Conservation (phyloP, 2,329 filamentous ascomycete species). For the Fusarium pininemorale region DNA sequence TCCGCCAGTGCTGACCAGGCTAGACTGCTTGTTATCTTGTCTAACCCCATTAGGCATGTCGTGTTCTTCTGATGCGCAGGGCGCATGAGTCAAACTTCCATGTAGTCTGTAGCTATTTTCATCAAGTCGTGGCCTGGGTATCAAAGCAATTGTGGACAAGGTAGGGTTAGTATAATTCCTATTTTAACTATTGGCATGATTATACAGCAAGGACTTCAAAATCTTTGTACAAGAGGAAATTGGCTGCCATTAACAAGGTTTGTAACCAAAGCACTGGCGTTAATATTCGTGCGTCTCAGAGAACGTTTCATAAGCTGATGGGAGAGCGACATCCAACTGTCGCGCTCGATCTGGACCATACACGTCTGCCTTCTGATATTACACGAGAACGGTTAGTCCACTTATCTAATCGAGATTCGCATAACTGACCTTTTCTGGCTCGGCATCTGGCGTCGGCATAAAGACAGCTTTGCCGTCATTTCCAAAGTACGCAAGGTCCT, state of each 20-base stretch:
- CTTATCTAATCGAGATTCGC: not conserved
- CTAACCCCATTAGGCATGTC: not conserved
- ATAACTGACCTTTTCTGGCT: not conserved
- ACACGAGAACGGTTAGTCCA: accelerated
- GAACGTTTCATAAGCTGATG: not conserved
- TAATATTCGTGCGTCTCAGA: not conserved
- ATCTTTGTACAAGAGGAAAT: accelerated
- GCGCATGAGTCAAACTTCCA: accelerated
- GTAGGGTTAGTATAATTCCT: too few relatives aligned
- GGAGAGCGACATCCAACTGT: not conserved
- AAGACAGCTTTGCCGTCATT: not conserved
- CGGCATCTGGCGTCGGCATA: not conserved
- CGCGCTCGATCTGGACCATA: not conserved
- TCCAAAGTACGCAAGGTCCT: not conserved
- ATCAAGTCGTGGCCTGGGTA: accelerated
- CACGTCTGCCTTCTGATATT: not conserved
- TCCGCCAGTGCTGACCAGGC: not conserved
- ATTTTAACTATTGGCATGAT: accelerated
- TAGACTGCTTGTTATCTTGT: not conserved
- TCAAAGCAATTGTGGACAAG: not conserved
- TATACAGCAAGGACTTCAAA: not conserved
- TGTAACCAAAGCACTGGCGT: not conserved
- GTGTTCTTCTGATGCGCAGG: not conserved
- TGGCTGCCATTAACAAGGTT: too few relatives aligned
- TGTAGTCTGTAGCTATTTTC: too few relatives aligned